These are phyloP conservation scores for Boletus subcaerulescens DNA, from an alignment of 768 basidiomycete genomes.

Conservation along the genomic window DNA sequence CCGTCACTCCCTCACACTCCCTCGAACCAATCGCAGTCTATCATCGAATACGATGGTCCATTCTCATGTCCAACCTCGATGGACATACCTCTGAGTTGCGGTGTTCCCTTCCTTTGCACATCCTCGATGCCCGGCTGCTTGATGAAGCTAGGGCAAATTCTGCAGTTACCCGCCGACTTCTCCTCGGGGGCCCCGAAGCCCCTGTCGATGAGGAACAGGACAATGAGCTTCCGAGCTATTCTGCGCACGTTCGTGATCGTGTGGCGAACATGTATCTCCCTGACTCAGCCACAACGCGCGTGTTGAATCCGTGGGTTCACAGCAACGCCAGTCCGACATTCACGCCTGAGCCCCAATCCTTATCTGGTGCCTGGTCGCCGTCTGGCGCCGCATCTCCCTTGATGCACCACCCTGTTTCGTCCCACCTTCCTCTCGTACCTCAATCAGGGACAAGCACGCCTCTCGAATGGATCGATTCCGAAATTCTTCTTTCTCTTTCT, in stretches of 20 bases:
- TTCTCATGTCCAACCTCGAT: constrained; percentile 79
- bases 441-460: constrained; percentile 44
- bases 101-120: constrained; percentile 85
- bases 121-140: constrained; percentile 71
- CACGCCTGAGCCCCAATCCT: constrained; percentile 10
- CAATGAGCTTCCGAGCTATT: constrained; percentile 83
- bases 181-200: constrained; percentile 39
- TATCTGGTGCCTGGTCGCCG: constrained; percentile 19
- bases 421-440: constrained; percentile 40
- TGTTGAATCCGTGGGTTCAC: constrained; percentile 61
- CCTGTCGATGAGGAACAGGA: constrained; percentile 52
- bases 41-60: constrained; percentile 80
- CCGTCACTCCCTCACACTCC: constrained; percentile 64
- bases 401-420: constrained; percentile 28
- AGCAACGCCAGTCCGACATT: constrained; percentile 40
- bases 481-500: constrained; percentile 68
- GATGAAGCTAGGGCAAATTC: constrained; percentile 74
- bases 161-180: constrained; percentile 61
- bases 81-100: constrained; percentile 94
- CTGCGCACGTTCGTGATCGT: constrained; percentile 85
- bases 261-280: constrained; percentile 76
- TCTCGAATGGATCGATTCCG: constrained; percentile 82
- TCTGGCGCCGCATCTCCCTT: constrained; percentile 42
- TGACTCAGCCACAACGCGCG: constrained; percentile 58
- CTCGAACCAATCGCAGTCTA: constrained; percentile 72